A percentile compares a stretch with the other conserved stretches of the same genome.
phyloP scores from a whole-genome alignment of 2,329 filamentous ascomycete species.

The Fusarium incarnatum region DNA sequence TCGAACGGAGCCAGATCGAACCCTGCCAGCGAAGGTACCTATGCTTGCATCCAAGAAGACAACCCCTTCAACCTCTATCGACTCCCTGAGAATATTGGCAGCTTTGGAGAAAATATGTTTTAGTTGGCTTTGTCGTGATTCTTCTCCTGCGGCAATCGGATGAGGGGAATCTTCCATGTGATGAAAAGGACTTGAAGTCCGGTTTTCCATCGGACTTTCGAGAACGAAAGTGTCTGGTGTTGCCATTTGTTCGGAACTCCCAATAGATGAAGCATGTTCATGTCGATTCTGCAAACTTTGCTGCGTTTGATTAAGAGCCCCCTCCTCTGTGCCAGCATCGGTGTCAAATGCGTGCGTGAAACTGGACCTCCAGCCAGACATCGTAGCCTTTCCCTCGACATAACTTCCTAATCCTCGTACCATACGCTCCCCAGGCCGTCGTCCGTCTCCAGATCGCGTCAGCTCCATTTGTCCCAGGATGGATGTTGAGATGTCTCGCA shows the following conservation, averaged over 20 bases:
- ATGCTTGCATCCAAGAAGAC: constrained; percentile 52
- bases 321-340: constrained; percentile 14
- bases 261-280: background rate
- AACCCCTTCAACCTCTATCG: constrained; percentile 56
- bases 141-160: background rate
- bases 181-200: background rate
- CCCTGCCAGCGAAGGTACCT: constrained; percentile 18
- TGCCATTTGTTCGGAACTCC: background rate
- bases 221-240: constrained; percentile 16
- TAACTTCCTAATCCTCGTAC: constrained; percentile 54
- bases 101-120: constrained; percentile 56
- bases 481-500: constrained; percentile 47
- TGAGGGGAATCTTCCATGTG: background rate
- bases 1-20: background rate
- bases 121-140: background rate
- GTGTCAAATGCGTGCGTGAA: constrained; percentile 19
- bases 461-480: constrained; percentile 54
- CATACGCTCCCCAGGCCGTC: constrained; percentile 53
- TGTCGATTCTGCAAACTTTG: constrained; percentile 17
- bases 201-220: constrained; percentile 8
- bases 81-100: constrained; percentile 57
- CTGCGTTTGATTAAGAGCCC: constrained; percentile 18
- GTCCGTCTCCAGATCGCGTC: constrained; percentile 42
- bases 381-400: constrained; percentile 51
- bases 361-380: constrained; percentile 37